A percentile compares a stretch with the other conserved stretches of the same genome.
Conservation (phyloP, 1,139 yeast species). For the Candida tetrigidarum region DNA sequence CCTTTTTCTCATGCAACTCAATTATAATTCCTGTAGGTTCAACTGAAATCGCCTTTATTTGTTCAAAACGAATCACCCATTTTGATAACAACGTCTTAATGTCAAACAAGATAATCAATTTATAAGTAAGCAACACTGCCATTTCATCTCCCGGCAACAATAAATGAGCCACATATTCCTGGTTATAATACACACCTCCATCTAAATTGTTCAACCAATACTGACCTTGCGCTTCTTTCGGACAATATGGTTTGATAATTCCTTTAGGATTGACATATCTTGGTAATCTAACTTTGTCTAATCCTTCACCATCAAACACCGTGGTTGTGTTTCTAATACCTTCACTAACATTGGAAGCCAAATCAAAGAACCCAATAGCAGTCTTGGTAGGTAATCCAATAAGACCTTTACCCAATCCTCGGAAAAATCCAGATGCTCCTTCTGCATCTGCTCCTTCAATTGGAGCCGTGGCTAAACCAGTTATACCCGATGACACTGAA, state of each 20-base stretch:
- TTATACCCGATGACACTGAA: constrained; percentile 83
- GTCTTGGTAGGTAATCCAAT: constrained; percentile 96
- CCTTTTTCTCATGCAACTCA: constrained; percentile 61
- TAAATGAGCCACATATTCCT: constrained; percentile 83
- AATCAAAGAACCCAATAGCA: constrained; percentile 91
- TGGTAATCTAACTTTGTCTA: constrained; percentile 83
- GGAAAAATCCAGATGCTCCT: constrained; percentile 91
- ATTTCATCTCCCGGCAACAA: constrained; percentile 80
- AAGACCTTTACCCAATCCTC: constrained; percentile 93
- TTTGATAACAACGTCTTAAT: constrained; percentile 61
- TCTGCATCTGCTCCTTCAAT: constrained; percentile 83
- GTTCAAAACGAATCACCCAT: constrained; percentile 69
- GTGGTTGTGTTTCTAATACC: constrained; percentile 95
- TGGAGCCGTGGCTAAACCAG: constrained; percentile 92
- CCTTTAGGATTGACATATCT: constrained; percentile 73
- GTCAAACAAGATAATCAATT: constrained; percentile 68
- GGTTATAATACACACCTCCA: constrained; percentile 76
- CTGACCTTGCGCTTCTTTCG: constrained; percentile 92
- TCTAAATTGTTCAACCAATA: constrained; percentile 85
- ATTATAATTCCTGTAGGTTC: constrained; percentile 82
- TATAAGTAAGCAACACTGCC: constrained; percentile 77
- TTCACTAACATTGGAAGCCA: constrained; percentile 92
- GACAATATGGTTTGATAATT: constrained; percentile 73
- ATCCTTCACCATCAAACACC: constrained; percentile 79
- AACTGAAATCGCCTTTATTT: constrained; percentile 68